Evolutionary conservation across 139 green algal genomes (phyloP), one percentile per base, ranked within the genome.

Genomic region (Chlorella sp.): DNA sequence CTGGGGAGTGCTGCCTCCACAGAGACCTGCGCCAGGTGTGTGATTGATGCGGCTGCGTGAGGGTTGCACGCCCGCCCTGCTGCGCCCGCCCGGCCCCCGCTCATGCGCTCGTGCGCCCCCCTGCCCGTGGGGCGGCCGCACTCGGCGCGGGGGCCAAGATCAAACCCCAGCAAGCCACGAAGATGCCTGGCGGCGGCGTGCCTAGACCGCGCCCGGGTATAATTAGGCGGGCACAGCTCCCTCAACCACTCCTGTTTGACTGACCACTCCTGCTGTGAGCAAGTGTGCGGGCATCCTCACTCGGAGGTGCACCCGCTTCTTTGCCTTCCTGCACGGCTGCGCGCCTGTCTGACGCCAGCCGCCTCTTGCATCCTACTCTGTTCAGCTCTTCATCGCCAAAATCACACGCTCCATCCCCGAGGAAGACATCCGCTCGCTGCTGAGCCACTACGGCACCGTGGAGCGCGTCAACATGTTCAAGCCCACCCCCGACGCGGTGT

Each of bases 381-480:
- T 20, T 20, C 78, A 75, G 78, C 43, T 75, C 30, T 84, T 75
- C 69, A 36, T 84, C 62, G 78, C 78, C 78, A 84, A 84, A 62
- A 44, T 75, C 32, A 73, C 69, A 0, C 38, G 40, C 20, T 73
- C 43, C 8, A 75, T 43, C 16, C 78, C 78, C 14, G 80, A 85
- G 51, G 67, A 76, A n/a, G 80, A 76, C 28, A 51, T 85, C 34
- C 41, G 41, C 48, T 36, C 67, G 26, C 67, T 85, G 36, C 74
- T 85, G 6, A 38, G 60, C 34, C 67, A 77, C 30, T 65, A 80
- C 48, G 80, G 80, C 69, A 48, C 68, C 36, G 69, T 85, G 67
- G 67, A 85, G 68, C 34, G 56, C 44, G 38, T 85, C 46, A 36
- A 44, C 46, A 76, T 85, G 80, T 85, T 85, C 80, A 85, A 85